Conservation (phyloP, 768 basidiomycete species). For the Sistotremastrum niveocremeum region DNA sequence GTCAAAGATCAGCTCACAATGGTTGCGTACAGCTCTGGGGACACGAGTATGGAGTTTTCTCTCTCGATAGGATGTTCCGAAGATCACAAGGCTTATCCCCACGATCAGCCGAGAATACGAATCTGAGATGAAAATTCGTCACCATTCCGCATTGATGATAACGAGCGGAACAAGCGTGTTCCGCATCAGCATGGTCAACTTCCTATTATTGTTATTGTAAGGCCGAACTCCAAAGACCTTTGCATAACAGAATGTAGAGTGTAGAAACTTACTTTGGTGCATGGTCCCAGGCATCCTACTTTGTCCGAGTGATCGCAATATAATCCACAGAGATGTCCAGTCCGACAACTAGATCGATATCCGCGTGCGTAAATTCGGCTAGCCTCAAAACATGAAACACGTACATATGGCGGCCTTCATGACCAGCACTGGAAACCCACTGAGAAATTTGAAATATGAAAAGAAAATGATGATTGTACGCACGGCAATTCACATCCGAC, state of each 20-base stretch:
- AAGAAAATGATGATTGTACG: constrained; percentile 9
- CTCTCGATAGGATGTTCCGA: too few relatives aligned
- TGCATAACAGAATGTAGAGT: too few relatives aligned
- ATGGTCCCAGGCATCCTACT: constrained; percentile 37
- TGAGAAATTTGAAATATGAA: neutral
- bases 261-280: constrained; percentile 30
- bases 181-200: constrained; percentile 31
- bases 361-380: too few relatives aligned
- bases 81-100: too few relatives aligned
- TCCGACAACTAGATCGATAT: constrained; percentile 30
- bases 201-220: constrained; percentile 19
- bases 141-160: constrained; percentile 46
- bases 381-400: constrained; percentile 6
- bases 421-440: constrained; percentile 34
- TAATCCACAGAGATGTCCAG: constrained; percentile 40
- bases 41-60: too few relatives aligned
- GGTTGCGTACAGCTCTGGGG: too few relatives aligned
- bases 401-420: constrained; percentile 42
- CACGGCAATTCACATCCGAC: constrained; percentile 34
- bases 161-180: constrained; percentile 39
- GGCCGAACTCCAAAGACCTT: too few relatives aligned
- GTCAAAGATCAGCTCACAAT: constrained; percentile 19
- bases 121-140: neutral
- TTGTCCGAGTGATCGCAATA: constrained; percentile 31
- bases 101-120: too few relatives aligned